A percentile compares a stretch with the other conserved stretches of the same genome.
Evolutionary conservation across 768 basidiomycete species (phyloP).

Genomic region (Serendipita sp.): DNA sequence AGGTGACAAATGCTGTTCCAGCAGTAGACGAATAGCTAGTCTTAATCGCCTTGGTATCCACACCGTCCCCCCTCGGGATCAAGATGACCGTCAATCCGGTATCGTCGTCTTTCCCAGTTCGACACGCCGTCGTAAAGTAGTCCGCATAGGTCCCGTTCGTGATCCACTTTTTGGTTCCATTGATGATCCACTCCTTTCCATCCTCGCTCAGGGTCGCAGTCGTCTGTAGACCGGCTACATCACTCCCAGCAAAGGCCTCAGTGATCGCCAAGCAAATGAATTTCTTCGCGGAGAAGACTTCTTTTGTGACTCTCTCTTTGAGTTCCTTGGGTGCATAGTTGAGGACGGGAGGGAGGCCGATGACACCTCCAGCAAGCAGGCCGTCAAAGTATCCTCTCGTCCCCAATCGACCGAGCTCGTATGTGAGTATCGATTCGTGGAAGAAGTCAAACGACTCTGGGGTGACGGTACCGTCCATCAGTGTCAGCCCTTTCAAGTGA

Average conservation of each 20-base stretch:
- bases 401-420: slow-evolving; percentile 69
- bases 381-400: slow-evolving; percentile 83
- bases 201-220: slow-evolving; percentile 41
- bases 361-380: slow-evolving; percentile 59
- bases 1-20: slow-evolving; percentile 72
- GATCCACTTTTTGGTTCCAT: slow-evolving; percentile 96
- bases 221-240: slow-evolving; percentile 72
- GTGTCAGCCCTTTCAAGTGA: slow-evolving; percentile 59
- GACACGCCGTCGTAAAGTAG: slow-evolving; percentile 61
- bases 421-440: slow-evolving; percentile 75
- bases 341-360: slow-evolving; percentile 76
- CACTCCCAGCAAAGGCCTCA: slow-evolving; percentile 86
- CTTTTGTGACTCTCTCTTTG: slow-evolving; percentile 51
- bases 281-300: slow-evolving; percentile 63
- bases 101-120: slow-evolving; percentile 36
- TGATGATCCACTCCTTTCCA: slow-evolving; percentile 66
- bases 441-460: slow-evolving; percentile 90
- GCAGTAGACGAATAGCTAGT: slow-evolving; percentile 86
- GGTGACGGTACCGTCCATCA: slow-evolving; percentile 61
- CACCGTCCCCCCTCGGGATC: slow-evolving; percentile 50
- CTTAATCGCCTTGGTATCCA: slow-evolving; percentile 80
- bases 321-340: slow-evolving; percentile 72
- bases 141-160: slow-evolving; percentile 77
- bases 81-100: slow-evolving; percentile 61
- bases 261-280: slow-evolving; percentile 82